These are phyloP conservation scores for Cucurbitaria berberidis DNA, from an alignment of 2,329 filamentous ascomycete genomes.

Conservation along the genomic window DNA sequence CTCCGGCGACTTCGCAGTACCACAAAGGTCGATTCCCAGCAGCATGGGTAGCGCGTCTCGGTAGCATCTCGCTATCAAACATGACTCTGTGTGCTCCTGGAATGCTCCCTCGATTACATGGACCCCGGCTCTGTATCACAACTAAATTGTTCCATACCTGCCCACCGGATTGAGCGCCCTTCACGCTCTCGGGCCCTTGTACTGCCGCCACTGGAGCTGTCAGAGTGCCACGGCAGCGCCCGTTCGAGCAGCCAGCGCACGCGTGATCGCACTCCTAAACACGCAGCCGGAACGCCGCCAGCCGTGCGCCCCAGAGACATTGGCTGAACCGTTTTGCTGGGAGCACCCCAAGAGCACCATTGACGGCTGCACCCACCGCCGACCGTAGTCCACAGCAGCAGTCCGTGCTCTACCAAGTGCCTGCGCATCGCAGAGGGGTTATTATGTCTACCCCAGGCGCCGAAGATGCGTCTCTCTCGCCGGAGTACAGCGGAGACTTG, in stretches of 20 bases:
- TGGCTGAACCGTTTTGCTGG: conserved; percentile 47
- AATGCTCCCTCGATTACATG: conserved; percentile 47
- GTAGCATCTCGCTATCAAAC: conserved; percentile 38
- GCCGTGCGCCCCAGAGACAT: conserved; percentile 41
- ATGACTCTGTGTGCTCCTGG: conserved; percentile 41
- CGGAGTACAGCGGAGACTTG: conserved; percentile 53
- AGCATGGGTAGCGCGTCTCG: conserved; percentile 45
- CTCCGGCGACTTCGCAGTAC: conserved; percentile 15
- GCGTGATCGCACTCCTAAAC: conserved; percentile 51
- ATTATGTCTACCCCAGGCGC: conserved; percentile 58
- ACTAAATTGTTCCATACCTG: conserved; percentile 49
- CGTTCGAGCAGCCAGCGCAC: conserved; percentile 47
- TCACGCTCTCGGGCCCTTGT: not conserved
- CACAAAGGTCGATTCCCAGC: conserved; percentile 26
- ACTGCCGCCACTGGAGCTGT: conserved; percentile 33
- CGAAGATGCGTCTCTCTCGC: conserved; percentile 56
- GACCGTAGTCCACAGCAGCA: conserved; percentile 50
- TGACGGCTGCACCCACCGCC: conserved; percentile 48
- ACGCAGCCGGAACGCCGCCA: conserved; percentile 48
- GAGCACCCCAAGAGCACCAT: conserved; percentile 41
- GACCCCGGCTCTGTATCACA: conserved; percentile 46
- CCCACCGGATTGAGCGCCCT: conserved; percentile 44
- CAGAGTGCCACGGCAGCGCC: conserved; percentile 45
- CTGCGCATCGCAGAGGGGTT: conserved; percentile 42
- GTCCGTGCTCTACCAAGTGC: conserved; percentile 39